Conservation (phyloP, 2,329 filamentous ascomycete genomes). For the Ceratocystis ficicola region DNA sequence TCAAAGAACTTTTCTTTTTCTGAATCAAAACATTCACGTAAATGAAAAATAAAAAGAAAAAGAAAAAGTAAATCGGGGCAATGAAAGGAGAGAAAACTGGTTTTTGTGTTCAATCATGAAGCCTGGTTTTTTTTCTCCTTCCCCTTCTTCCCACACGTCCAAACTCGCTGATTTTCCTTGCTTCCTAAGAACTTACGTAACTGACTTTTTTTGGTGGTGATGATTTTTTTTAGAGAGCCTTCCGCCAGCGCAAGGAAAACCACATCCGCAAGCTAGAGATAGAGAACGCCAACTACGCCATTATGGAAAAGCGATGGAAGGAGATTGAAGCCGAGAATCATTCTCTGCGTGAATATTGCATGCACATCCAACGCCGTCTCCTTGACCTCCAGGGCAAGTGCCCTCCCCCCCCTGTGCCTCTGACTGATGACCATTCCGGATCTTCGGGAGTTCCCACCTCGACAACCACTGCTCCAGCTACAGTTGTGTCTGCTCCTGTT, state of each 20-base stretch:
- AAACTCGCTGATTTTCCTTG: slow-evolving; percentile 14
- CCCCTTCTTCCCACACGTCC: slow-evolving; percentile 24
- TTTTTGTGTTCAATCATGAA: slow-evolving; percentile 1
- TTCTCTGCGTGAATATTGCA: slow-evolving; percentile 80
- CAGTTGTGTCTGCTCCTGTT: neutral
- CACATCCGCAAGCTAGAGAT: slow-evolving; percentile 97
- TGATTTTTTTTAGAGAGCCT: slow-evolving; percentile 57
- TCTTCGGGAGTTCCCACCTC: neutral
- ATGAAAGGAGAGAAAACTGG: neutral
- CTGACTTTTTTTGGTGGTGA: slow-evolving; percentile 25
- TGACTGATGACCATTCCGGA: slow-evolving; percentile 7
- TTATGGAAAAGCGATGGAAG: slow-evolving; percentile 67
- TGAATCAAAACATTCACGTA: neutral
- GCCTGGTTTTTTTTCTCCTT: slow-evolving; percentile 25
- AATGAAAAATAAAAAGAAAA: neutral
- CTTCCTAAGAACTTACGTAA: slow-evolving; percentile 23
- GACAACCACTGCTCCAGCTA: neutral
- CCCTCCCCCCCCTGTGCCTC: slow-evolving; percentile 56
- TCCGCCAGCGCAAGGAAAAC: slow-evolving; percentile 91
- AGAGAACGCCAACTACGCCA: slow-evolving; percentile 69
- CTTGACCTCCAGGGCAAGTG: slow-evolving; percentile 74
- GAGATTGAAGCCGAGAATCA: slow-evolving; percentile 80
- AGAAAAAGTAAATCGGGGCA: neutral
- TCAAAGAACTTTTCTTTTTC: neutral
- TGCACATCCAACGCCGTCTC: slow-evolving; percentile 75